Evolutionary conservation across 2,329 filamentous ascomycete genomes (phyloP), one percentile per base, ranked within the genome.

Genomic region (Exophiala xenobiotica): DNA sequence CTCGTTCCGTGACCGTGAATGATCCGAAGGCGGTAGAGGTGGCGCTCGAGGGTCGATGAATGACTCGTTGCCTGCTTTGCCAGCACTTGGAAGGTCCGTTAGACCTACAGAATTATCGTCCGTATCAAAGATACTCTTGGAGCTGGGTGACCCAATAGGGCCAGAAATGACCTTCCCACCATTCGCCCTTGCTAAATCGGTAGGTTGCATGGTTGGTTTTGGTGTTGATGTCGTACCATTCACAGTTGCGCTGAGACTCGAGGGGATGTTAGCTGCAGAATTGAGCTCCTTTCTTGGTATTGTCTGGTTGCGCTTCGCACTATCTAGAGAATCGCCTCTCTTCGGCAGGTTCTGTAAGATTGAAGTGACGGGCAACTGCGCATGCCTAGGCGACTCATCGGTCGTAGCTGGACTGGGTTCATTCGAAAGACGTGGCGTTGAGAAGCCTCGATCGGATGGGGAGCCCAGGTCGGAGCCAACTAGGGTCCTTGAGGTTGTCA

Each of bases 231-330:
- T 39, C 11, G 42, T 33, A 19, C 61, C 63, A 46, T 61, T 64
- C 47, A 60, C 65, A 35, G 67, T 64, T 44, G 72, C 70, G 9
- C 58, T 64, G 39, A 67, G 66, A n/a, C 61, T 61, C 14, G 68
- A 65, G 1, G 66, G 67, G 4, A 69, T 60, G 50, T 67, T 47
- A 52, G 65, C 63, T 14, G 55, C 20, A 39, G 51, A 29, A 39
- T 38, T 52, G 22, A 86, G 63, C 40, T 91, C 87, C 65, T 89
- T 91, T 61, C 86, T 78, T 8, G 81, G 62, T 53, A 87, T 79
- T 16, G 74, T 63, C 46, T 56, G 57, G 20, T 14, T 47, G 19
- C 53, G 47, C 37, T 59, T 57, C 22, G 56, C 51, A 48, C 70
- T 71, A 45, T 75, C 76, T 29, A 84, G 70, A 16, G 83, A 86